Evolutionary conservation across 805 yeast genomes (phyloP).

Genomic region (Kluyveromyces aestuarii): DNA sequence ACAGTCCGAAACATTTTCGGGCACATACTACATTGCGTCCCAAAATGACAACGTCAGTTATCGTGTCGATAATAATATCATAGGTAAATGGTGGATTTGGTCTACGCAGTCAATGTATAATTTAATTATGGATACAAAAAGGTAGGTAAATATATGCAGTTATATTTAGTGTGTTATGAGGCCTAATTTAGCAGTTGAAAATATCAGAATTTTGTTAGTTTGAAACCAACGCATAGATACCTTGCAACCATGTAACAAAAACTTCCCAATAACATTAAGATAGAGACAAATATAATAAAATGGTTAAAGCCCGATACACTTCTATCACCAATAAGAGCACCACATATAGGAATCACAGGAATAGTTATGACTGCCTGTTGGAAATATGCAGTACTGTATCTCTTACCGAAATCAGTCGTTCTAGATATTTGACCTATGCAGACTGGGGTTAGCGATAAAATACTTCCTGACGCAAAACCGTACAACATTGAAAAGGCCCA

Average conservation of each 20-base stretch:
- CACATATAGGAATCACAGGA: slow-evolving; percentile 41
- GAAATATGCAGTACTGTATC: slow-evolving; percentile 50
- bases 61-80: no score
- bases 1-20: not conserved
- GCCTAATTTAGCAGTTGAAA: no score
- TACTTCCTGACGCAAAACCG: slow-evolving; percentile 50
- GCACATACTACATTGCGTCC: not conserved
- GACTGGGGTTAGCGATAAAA: slow-evolving; percentile 48
- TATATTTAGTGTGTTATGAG: no score
- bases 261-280: slow-evolving; percentile 31
- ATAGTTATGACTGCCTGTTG: slow-evolving; percentile 44
- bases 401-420: slow-evolving; percentile 44
- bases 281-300: slow-evolving; percentile 38
- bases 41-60: not conserved
- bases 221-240: slow-evolving; percentile 35
- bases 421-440: slow-evolving; percentile 52
- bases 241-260: slow-evolving; percentile 34
- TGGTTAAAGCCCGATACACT: slow-evolving; percentile 30
- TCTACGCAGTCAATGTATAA: no score
- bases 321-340: slow-evolving; percentile 36
- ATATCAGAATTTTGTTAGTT: slow-evolving; percentile 25
- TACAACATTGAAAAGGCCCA: slow-evolving; percentile 40
- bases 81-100: no score
- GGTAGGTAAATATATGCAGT: no score
- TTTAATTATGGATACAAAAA: not conserved